Percentiles rank a stretch among this genome's conserved stretches.
These are phyloP conservation scores for Penicillium cataractarum DNA, from an alignment of 495 filamentous ascomycete genomes.

Conservation along the genomic window DNA sequence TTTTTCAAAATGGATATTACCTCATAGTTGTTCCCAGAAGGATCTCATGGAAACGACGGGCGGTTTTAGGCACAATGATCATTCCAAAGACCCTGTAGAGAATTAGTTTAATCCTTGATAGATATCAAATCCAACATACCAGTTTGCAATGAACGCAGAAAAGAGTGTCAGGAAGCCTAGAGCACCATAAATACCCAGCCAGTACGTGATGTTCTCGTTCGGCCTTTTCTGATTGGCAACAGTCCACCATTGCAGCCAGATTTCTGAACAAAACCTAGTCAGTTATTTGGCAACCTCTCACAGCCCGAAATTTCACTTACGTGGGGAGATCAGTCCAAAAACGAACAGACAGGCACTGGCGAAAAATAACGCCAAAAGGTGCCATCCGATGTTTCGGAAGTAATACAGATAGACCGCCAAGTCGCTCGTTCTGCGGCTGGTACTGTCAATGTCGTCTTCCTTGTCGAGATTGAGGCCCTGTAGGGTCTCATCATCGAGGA, in stretches of 20 bases:
- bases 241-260: slow-evolving; percentile 44
- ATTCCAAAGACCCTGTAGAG: slow-evolving; percentile 22
- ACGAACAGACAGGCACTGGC: slow-evolving; percentile 33
- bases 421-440: slow-evolving; percentile 39
- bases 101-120: not conserved
- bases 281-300: not conserved
- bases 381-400: slow-evolving; percentile 33
- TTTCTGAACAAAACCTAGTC: slow-evolving; percentile 14
- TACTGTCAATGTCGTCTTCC: slow-evolving; percentile 18
- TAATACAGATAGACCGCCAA: slow-evolving; percentile 38
- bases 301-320: slow-evolving; percentile 10
- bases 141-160: slow-evolving; percentile 16
- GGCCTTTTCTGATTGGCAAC: slow-evolving; percentile 23
- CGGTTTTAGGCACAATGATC: slow-evolving; percentile 25
- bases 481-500: slow-evolving; percentile 25
- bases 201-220: slow-evolving; percentile 38
- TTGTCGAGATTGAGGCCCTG: slow-evolving; percentile 21
- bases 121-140: slow-evolving; percentile 8
- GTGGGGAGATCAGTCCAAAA: slow-evolving; percentile 22
- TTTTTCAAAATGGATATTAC: slow-evolving; percentile 3
- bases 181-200: slow-evolving; percentile 28
- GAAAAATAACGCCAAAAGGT: slow-evolving; percentile 28
- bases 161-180: slow-evolving; percentile 23
- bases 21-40: slow-evolving; percentile 26
- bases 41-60: slow-evolving; percentile 26